Base-by-base conservation (phyloP, 129 eudicot species). In the Kitagawia praeruptora region DNA sequence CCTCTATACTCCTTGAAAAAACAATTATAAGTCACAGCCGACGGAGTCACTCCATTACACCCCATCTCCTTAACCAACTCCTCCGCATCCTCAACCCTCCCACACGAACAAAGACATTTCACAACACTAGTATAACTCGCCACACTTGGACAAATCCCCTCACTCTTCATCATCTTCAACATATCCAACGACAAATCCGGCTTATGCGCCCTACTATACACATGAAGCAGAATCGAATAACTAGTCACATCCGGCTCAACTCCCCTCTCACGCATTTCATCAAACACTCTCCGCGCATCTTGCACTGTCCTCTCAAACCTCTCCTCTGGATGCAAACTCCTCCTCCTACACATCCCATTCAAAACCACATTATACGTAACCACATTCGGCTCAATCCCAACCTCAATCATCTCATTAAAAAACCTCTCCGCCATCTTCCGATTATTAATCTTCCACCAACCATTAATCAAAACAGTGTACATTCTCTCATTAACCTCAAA, bases 191-290 rank as follows among this genome's bases (percentile, higher is more conserved):
- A 83, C 51, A 87, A 80, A 82, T 82, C 93, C 7, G 99, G 96
- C 85, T 92, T 95, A 84, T 92, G 99, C 0, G 97, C 99, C 45
- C 99, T 85, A 56, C 99, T 92, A 87, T 91, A 95, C 51, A 95
- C 99, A 83, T 95, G 99, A 74, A 95, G 88, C 76, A 95, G 78
- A 71, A 92, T 87, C 1, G 99, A 95, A 85, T 92, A 95, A 80
- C 96, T 95, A 1, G 94, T 92, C 4, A 92, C 99, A 83, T 92
- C 99, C 0, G 97, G 97, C 44, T 95, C 90, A 10, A 95, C 54
- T n/a, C 99, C 97, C 78, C 90, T 85, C 48, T 86, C 83, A 37
- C 47, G 80, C 98, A 95, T 92, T 84, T 95, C 94, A 58, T 85
- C 92, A 63, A 95, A 82, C 89, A 95, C 79, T 46, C 79, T 86